Conservation (phyloP, 1,139 yeast genomes). For the Magnusiomyces tetraspermus region DNA sequence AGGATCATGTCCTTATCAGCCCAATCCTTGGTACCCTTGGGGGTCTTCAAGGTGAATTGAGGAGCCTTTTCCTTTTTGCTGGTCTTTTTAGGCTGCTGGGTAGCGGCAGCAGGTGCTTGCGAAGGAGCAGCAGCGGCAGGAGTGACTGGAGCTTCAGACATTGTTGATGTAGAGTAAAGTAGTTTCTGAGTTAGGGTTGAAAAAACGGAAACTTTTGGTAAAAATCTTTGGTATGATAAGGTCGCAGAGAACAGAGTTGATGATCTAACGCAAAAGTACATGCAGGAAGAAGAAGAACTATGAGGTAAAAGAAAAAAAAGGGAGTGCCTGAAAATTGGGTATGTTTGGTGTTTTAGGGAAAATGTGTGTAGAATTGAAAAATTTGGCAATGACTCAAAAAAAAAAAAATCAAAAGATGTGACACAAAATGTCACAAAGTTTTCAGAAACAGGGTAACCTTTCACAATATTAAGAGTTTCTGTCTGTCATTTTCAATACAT, state of each 20-base stretch:
- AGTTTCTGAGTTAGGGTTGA: not conserved
- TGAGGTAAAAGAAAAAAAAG: not conserved
- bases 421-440: no score
- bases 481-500: no score
- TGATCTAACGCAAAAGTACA: not conserved
- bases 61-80: slow-evolving; percentile 17
- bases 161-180: slow-evolving; percentile 1
- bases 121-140: slow-evolving; percentile 7
- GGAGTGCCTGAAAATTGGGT: not conserved
- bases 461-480: no score
- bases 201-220: not conserved
- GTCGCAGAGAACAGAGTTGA: not conserved
- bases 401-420: no score
- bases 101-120: slow-evolving; percentile 11
- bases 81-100: slow-evolving; percentile 9
- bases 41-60: slow-evolving; percentile 74
- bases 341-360: not conserved
- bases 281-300: not conserved
- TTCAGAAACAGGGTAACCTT: no score
- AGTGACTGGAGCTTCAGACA: slow-evolving; percentile 9
- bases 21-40: slow-evolving; percentile 96
- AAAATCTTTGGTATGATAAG: not conserved
- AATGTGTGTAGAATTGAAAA: not conserved
- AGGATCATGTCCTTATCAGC: slow-evolving; percentile 94
- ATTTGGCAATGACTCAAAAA: slow-evolving; percentile 1